These are phyloP conservation scores for Aurifilum marmelostoma DNA, from an alignment of 2,329 filamentous ascomycete genomes.

Conservation along the genomic window DNA sequence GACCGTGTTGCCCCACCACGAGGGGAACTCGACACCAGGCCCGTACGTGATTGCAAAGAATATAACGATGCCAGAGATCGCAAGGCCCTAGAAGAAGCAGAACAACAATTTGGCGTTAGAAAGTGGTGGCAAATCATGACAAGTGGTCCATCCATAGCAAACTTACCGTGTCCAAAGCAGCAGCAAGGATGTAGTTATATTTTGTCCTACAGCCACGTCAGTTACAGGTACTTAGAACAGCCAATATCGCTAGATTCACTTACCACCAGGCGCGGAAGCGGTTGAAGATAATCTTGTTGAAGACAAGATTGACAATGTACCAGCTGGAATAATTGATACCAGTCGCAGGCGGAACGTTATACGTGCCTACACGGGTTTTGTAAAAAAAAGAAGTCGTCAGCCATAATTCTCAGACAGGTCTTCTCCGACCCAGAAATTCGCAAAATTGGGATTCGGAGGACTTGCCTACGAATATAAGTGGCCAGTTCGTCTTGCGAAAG, in stretches of 20 bases:
- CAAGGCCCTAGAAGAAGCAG: slow-evolving; percentile 33
- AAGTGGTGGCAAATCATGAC: background rate
- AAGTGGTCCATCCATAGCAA: background rate
- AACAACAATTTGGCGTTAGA: background rate
- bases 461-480: slow-evolving; percentile 39
- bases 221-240: background rate
- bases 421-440: too few species aligned
- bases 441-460: too few species aligned
- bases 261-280: slow-evolving; percentile 50
- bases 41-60: slow-evolving; percentile 43
- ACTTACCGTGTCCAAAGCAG: slow-evolving; percentile 36
- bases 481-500: slow-evolving; percentile 42
- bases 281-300: slow-evolving; percentile 48
- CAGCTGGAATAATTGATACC: slow-evolving; percentile 42
- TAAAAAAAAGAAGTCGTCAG: too few species aligned
- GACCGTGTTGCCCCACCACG: slow-evolving; percentile 43
- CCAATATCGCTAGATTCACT: background rate
- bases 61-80: slow-evolving; percentile 40
- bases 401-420: too few species aligned
- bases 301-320: slow-evolving; percentile 50
- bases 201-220: slow-evolving; percentile 34
- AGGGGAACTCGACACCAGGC: slow-evolving; percentile 38
- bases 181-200: slow-evolving; percentile 45
- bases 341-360: slow-evolving; percentile 44
- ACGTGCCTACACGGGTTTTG: slow-evolving; percentile 35